Conservation (phyloP, 805 yeast genomes). For the Starmera amethionina region DNA sequence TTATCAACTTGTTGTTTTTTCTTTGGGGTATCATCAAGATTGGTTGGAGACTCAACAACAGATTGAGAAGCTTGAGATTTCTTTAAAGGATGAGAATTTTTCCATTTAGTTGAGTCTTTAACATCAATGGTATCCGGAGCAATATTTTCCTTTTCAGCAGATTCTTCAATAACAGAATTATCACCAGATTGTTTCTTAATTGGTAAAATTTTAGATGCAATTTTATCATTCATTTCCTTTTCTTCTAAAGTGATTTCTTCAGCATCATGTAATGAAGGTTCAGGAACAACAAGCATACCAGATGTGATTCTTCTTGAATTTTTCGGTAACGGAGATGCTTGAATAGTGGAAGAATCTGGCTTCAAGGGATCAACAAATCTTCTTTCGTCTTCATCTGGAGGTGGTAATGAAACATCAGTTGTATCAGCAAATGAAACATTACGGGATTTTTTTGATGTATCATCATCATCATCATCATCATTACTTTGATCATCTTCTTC, state of each 20-base stretch:
- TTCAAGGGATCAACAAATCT: slow-evolving; percentile 16
- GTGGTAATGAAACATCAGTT: slow-evolving; percentile 21
- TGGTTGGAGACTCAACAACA: too few species aligned
- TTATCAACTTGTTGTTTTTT: too few species aligned
- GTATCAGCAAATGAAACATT: slow-evolving; percentile 24
- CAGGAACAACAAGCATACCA: slow-evolving; percentile 34
- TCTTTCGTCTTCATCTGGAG: slow-evolving; percentile 15
- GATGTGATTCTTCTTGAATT: slow-evolving; percentile 29
- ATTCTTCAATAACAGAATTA: not conserved
- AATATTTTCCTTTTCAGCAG: slow-evolving; percentile 1
- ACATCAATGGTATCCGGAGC: not conserved
- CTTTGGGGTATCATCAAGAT: too few species aligned
- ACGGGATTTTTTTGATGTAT: slow-evolving; percentile 7
- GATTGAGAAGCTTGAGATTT: not conserved
- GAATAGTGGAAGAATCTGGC: slow-evolving; percentile 5
- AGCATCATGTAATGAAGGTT: slow-evolving; percentile 30
- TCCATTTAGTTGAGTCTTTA: not conserved
- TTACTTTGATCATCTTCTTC: slow-evolving; percentile 13
- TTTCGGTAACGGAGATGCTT: slow-evolving; percentile 14
- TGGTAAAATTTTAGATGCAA: slow-evolving; percentile 14
- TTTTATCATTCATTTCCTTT: slow-evolving; percentile 21
- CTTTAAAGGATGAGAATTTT: not conserved
- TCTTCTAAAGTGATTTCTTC: slow-evolving; percentile 29
- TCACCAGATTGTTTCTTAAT: slow-evolving; percentile 7
- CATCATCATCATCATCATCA: slow-evolving; percentile 15